Percentiles rank a stretch among this genome's conserved stretches.
phyloP scores from a whole-genome alignment of 2,329 filamentous ascomycete species.

The Epichloe glyceriae region DNA sequence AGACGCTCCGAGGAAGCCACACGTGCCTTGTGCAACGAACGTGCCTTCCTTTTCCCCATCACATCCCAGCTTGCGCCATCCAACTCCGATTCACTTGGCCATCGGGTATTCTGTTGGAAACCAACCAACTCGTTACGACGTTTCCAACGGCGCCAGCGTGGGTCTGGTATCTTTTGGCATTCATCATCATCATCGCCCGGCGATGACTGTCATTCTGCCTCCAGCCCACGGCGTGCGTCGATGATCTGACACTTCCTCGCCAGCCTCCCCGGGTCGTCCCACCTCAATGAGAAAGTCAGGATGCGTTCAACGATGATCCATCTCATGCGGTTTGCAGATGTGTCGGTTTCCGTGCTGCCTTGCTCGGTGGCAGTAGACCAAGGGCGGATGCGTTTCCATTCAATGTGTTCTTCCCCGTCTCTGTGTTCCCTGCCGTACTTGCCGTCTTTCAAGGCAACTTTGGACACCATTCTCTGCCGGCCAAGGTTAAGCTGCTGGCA shows the following conservation, averaged over 20 bases:
- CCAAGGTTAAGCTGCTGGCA: constrained; percentile 23
- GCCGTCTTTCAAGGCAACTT: constrained; percentile 23
- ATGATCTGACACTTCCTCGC: constrained; percentile 9
- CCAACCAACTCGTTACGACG: too few relatives aligned
- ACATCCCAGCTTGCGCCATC: too few relatives aligned
- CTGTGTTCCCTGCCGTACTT: constrained; percentile 15
- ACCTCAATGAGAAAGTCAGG: constrained; percentile 23
- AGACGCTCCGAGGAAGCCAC: background rate
- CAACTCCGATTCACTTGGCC: too few relatives aligned
- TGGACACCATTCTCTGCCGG: constrained; percentile 25
- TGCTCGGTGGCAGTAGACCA: constrained; percentile 18
- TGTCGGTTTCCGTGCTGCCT: constrained; percentile 13
- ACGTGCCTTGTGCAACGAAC: background rate
- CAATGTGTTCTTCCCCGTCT: constrained; percentile 8
- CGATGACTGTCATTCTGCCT: background rate
- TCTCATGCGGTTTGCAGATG: constrained; percentile 21
- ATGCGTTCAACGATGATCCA: constrained; percentile 26
- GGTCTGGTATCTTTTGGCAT: background rate
- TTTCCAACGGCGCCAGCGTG: background rate
- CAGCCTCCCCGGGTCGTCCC: constrained; percentile 20
- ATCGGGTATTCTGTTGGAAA: too few relatives aligned
- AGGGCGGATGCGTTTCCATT: constrained; percentile 21
- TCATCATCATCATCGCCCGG: background rate
- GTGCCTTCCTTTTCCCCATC: background rate
- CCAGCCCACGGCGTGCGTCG: constrained; percentile 4